Evolutionary conservation across 2,329 filamentous ascomycete genomes (phyloP), one percentile per base, ranked within the genome.

Genomic region (Lachnellula hyalina): DNA sequence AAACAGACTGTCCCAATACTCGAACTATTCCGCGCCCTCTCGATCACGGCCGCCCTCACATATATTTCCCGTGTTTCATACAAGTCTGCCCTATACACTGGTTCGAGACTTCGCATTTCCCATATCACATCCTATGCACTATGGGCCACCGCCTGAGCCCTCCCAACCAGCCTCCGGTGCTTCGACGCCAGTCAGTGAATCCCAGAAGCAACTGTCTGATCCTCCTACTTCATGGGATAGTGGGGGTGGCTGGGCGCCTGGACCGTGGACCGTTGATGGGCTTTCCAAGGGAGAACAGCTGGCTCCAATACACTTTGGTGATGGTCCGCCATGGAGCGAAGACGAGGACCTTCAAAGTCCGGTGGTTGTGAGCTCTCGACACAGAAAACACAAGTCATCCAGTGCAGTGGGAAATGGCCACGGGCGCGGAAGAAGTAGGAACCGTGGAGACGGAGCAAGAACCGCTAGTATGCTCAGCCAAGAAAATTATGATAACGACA

Each of bases 31-130:
- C 15, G 79, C 58, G 15, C 80, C 80, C 49, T 80, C 81, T 59
- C 82, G 86, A 59, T 96, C 91, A 60, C 85, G 90, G 57, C 90
- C 91, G 19, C 80, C 80, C 53, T 96, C 90, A n/a, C 82, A 88
- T 67, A 80, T 89, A 59, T 93, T 94, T 67, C 88, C 90, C 15
- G 77, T 87, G 65, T 94, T 90, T 72, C 87, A 90, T 65, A 94
- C 91, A 55, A 96, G 85, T 68, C 81, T 96, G 17, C 73, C 89
- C 6, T 96, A 96, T 71, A 85, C 91, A n/a, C 78, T 90, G 45
- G 92, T 99, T 61, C 87, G 94, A 67, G 94, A 99, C 77, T 99
- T 97, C 74, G 94, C 94, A 63, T 99, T 97, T 70, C 84, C 90
- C 34, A 70, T 82, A 25, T 79, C 81, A 53, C 89, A 97, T 71